Base-by-base conservation (phyloP, 257 asterid species). In the Sherardia arvensis region DNA sequence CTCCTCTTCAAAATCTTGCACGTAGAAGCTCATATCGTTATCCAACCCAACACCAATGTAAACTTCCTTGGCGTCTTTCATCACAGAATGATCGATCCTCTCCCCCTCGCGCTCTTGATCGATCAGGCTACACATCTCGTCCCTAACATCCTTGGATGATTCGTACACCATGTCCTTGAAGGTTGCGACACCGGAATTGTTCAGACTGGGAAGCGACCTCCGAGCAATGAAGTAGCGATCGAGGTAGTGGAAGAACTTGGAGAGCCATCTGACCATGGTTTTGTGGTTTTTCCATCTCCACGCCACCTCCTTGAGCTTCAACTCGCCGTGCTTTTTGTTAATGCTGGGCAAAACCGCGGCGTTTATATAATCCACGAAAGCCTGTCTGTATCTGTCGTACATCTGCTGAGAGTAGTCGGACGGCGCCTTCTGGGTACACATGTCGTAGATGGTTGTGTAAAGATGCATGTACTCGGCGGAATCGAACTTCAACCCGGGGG, bases 31-130 rank as follows among this genome's bases (percentile, higher is more conserved):
- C 97, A 90, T 93, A 77, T n/a, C n/a, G n/a, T 68, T 80, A 45
- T 90, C 96, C 96, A 90, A 82, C 64, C 99, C 96, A 68, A 93
- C 85, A 71, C 87, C 97, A 55, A 90, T 95, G 76, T 90, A 93
- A 69, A 93, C 87, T 74, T 90, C 97, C 26, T 85, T 71, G 27
- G 87, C 88, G 79, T 85, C 90, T 82, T 93, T 93, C 62, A 93
- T 56, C 63, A 89, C 70, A 62, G 95, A 94, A 67, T 95, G 82
- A 65, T 93, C 97, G 69, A 93, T 85, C 73, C 84, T 96, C 79
- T 82, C 94, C 40, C 99, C 97, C 73, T 92, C 99, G 40, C 99
- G 88, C 85, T 92, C 99, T 79, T 82, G 96, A 76, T 92, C 89
- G 71, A 87, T 88, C 90, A 93, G 76, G 48, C n/a, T 94, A 84